phyloP scores from a whole-genome alignment of 805 yeast genomes.

The Komagataella phaffii region DNA sequence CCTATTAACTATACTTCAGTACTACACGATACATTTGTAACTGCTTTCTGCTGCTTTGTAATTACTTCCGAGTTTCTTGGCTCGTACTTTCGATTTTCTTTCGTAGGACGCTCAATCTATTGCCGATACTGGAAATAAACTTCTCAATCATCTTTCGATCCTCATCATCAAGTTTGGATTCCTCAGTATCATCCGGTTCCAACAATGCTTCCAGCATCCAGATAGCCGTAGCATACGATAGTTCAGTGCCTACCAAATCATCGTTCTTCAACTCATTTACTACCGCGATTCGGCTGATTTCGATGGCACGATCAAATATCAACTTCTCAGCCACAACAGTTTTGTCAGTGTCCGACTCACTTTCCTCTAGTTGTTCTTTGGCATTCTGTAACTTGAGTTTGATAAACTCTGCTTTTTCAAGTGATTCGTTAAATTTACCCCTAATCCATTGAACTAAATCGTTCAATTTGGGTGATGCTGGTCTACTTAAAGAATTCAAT shows the following conservation, averaged over 20 bases:
- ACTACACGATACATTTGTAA: background rate
- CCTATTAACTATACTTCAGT: background rate
- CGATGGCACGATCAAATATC: slow-evolving; percentile 86
- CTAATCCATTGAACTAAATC: slow-evolving; percentile 86
- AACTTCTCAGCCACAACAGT: slow-evolving; percentile 65
- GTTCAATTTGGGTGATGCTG: slow-evolving; percentile 34
- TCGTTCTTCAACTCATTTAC: slow-evolving; percentile 70
- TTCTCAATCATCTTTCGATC: slow-evolving; percentile 68
- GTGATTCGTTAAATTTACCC: slow-evolving; percentile 74
- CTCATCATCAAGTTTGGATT: slow-evolving; percentile 46
- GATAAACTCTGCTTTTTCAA: slow-evolving; percentile 79
- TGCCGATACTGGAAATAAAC: slow-evolving; percentile 73
- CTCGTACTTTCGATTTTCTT: slow-evolving; percentile 30
- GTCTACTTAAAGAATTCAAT: slow-evolving; percentile 18
- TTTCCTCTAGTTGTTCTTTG: slow-evolving; percentile 16
- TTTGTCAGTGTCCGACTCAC: background rate
- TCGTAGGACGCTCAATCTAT: slow-evolving; percentile 59
- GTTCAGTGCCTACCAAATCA: slow-evolving; percentile 66
- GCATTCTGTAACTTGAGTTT: slow-evolving; percentile 43
- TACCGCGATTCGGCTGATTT: slow-evolving; percentile 86
- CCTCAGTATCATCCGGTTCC: slow-evolving; percentile 27
- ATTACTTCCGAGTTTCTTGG: background rate
- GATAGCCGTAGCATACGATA: slow-evolving; percentile 79
- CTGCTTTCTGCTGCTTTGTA: background rate
- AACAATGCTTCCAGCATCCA: slow-evolving; percentile 92